These are phyloP conservation scores for Artemisia argyi DNA, from an alignment of 129 eudicot species.

Conservation along the genomic window DNA sequence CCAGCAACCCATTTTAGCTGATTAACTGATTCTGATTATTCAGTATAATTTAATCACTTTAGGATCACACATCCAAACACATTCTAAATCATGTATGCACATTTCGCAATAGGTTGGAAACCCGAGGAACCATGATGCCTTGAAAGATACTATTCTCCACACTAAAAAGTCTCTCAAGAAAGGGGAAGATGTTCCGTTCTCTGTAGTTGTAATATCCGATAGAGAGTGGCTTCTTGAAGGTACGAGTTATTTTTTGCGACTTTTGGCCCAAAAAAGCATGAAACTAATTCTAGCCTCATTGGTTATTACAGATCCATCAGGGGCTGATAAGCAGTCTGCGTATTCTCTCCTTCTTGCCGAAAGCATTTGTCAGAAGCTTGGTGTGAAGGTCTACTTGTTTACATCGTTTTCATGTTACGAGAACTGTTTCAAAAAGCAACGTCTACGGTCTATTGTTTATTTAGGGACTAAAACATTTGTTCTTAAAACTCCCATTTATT, in stretches of 20 bases:
- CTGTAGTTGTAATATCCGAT: slow-evolving; percentile 79
- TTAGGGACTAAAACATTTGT: no score
- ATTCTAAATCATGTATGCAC: background rate
- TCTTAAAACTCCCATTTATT: background rate
- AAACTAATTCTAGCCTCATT: slow-evolving; percentile 16
- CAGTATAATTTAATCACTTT: no score
- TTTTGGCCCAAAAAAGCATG: slow-evolving; percentile 12
- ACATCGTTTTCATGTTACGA: background rate
- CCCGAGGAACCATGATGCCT: slow-evolving; percentile 64
- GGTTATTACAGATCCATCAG: slow-evolving; percentile 61
- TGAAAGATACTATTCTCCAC: slow-evolving; percentile 63
- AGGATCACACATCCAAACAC: no score
- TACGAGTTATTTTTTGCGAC: slow-evolving; percentile 21
- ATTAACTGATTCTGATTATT: no score
- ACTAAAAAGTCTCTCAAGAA: slow-evolving; percentile 55
- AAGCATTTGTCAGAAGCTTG: slow-evolving; percentile 77
- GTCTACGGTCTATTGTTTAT: no score
- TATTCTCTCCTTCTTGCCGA: slow-evolving; percentile 96
- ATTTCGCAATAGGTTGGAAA: slow-evolving; percentile 61
- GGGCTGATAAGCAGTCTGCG: slow-evolving; percentile 93
- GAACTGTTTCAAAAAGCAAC: no score
- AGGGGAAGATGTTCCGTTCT: slow-evolving; percentile 67
- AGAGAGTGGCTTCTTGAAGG: slow-evolving; percentile 91
- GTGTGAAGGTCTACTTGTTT: slow-evolving; percentile 63
- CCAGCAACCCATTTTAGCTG: no score